phyloP scores from a whole-genome alignment of 208 protist species.

The Trypanosoma cruzi region DNA sequence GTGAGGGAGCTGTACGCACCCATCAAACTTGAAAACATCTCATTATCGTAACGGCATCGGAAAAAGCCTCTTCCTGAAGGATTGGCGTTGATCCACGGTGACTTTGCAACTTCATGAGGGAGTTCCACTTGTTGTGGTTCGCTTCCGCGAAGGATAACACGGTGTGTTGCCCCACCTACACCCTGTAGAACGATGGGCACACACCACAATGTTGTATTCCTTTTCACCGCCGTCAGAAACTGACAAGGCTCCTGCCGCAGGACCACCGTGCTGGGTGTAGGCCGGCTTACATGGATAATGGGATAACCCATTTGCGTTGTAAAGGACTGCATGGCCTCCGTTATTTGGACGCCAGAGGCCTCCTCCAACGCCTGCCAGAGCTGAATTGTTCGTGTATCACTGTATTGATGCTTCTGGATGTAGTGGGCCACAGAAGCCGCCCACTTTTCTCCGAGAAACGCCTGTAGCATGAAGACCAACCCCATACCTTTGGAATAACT shows the following conservation, averaged over 20 bases:
- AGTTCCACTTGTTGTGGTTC: conserved; percentile 49
- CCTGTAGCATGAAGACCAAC: conserved; percentile 94
- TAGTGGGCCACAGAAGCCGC: conserved; percentile 89
- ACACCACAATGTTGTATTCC: conserved; percentile 53
- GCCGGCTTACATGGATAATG: conserved; percentile 68
- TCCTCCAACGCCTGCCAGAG: conserved; percentile 94
- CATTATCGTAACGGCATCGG: conserved; percentile 83
- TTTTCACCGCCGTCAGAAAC: conserved; percentile 37
- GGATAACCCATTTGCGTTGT: conserved; percentile 95
- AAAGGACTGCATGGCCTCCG: conserved; percentile 90
- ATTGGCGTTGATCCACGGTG: conserved; percentile 71
- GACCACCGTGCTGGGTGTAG: conserved; percentile 30
- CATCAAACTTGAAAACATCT: conserved; percentile 53
- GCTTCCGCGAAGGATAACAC: conserved; percentile 48
- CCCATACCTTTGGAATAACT: conserved; percentile 96
- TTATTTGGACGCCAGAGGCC: conserved; percentile 76
- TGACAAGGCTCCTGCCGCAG: conserved; percentile 73
- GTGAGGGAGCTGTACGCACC: conserved; percentile 45
- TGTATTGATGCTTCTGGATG: conserved; percentile 91
- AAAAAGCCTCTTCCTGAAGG: conserved; percentile 79
- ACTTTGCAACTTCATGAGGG: conserved; percentile 33
- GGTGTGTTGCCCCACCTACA: conserved; percentile 28
- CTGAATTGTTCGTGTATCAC: conserved; percentile 94
- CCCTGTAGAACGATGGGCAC: conserved; percentile 71
- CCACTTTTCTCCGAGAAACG: conserved; percentile 92